phyloP scores from a whole-genome alignment of 2,329 filamentous ascomycete genomes.

The Fusarium annulatum region DNA sequence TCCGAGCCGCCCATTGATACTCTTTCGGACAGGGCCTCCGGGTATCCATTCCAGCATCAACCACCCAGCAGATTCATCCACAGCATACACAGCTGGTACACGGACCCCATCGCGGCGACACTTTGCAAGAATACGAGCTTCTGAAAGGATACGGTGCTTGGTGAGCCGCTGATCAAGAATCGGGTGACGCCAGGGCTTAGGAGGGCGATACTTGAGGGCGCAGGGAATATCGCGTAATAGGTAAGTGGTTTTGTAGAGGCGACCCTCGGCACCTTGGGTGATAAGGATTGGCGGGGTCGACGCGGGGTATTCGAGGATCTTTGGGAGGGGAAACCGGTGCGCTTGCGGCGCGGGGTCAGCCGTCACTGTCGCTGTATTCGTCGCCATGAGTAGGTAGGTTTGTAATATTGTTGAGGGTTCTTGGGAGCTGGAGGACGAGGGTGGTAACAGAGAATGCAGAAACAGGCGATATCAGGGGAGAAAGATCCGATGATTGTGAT shows the following conservation, averaged over 20 bases:
- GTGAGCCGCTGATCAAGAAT: constrained; percentile 89
- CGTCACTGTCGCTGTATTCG: constrained; percentile 29
- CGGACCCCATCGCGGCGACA: constrained; percentile 81
- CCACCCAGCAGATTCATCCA: constrained; percentile 74
- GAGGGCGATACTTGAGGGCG: constrained; percentile 90
- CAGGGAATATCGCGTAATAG: constrained; percentile 74
- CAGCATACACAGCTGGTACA: constrained; percentile 83
- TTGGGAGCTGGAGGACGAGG: neutral
- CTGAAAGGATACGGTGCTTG: constrained; percentile 85
- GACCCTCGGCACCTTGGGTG: constrained; percentile 94
- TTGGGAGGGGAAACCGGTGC: constrained; percentile 65
- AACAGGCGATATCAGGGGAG: constrained; percentile 14
- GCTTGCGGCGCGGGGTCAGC: constrained; percentile 37
- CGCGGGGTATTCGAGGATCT: constrained; percentile 71
- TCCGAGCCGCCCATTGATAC: constrained; percentile 75
- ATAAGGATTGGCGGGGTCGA: constrained; percentile 74
- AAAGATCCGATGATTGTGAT: constrained; percentile 28
- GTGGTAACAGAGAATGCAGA: constrained; percentile 9
- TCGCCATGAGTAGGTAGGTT: constrained; percentile 4
- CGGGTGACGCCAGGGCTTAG: constrained; percentile 92
- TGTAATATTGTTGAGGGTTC: constrained; percentile 6
- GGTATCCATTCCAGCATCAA: constrained; percentile 87
- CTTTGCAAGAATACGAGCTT: constrained; percentile 85
- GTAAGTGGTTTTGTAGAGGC: constrained; percentile 88
- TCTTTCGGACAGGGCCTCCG: constrained; percentile 75